Conservation (phyloP, 148 eudicot genomes). For the Suaeda aralocaspica region DNA sequence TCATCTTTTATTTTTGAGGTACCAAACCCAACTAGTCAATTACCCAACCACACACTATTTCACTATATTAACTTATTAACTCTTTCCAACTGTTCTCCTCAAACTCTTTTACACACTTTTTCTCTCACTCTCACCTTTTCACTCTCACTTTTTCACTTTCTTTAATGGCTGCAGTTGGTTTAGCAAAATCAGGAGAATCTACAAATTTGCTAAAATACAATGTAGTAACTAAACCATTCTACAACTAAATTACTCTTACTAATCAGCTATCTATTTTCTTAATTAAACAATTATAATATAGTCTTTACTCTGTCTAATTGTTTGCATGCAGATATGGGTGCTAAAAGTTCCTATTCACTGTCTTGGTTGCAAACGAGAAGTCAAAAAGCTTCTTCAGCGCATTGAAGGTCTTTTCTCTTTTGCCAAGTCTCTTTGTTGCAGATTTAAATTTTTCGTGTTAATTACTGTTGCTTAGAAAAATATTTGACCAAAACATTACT, state of each 20-base stretch:
- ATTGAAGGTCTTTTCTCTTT: constrained; percentile 46
- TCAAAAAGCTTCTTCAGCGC: constrained; percentile 64
- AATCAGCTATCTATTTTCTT: too few relatives aligned
- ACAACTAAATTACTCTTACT: neutral
- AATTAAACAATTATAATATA: neutral
- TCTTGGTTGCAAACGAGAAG: constrained; percentile 68
- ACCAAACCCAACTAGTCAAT: too few relatives aligned
- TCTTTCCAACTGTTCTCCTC: too few relatives aligned
- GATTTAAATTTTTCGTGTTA: too few relatives aligned
- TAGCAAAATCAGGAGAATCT: constrained; percentile 18
- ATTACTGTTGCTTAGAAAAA: too few relatives aligned
- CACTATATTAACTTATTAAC: too few relatives aligned
- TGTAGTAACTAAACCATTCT: neutral
- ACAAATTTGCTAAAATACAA: constrained; percentile 21
- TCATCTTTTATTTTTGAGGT: too few relatives aligned
- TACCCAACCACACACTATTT: too few relatives aligned
- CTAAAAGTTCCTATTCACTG: constrained; percentile 83
- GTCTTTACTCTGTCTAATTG: neutral
- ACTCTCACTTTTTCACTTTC: constrained; percentile 10
- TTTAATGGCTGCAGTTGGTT: constrained; percentile 11
- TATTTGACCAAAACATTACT: too few relatives aligned
- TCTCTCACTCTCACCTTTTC: too few relatives aligned
- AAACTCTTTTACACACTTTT: too few relatives aligned
- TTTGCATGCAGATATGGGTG: constrained; percentile 53
- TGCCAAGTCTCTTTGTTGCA: too few relatives aligned